Percentiles rank a stretch among this genome's conserved stretches.
Evolutionary conservation across 1,139 yeast genomes (phyloP).

Genomic region (Scheffersomyces lignicola): DNA sequence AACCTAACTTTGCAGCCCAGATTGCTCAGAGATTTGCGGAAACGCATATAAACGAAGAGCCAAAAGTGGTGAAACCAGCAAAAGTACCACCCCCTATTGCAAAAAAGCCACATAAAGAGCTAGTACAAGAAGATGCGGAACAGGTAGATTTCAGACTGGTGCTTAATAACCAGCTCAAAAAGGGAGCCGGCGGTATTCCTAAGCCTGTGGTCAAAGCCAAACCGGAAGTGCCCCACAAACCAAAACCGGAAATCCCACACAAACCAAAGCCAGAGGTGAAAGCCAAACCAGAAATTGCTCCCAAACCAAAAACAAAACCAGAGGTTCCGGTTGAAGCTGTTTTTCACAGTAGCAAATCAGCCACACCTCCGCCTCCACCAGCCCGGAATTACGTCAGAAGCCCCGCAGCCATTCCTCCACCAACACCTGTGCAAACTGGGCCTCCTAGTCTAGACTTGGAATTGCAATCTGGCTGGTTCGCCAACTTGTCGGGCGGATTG

Average conservation of each 20-base stretch:
- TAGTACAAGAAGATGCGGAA: neutral
- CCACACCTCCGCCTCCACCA: constrained; percentile 42
- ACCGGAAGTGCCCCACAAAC: constrained; percentile 5
- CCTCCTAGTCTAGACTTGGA: constrained; percentile 45
- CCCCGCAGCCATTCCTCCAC: constrained; percentile 16
- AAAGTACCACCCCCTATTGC: constrained; percentile 6
- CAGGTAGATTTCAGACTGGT: constrained; percentile 12
- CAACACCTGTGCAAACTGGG: constrained; percentile 13
- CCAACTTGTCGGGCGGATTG: constrained; percentile 20
- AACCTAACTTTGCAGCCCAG: constrained; percentile 26
- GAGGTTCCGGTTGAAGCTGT: constrained; percentile 6
- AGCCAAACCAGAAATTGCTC: constrained; percentile 8
- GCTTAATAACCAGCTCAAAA: constrained; percentile 11
- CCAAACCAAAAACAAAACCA: constrained; percentile 10
- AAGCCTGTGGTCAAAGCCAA: constrained; percentile 3
- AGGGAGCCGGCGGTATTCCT: constrained; percentile 3
- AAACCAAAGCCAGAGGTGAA: constrained; percentile 12
- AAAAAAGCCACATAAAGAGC: constrained; percentile 11
- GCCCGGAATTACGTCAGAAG: constrained; percentile 30
- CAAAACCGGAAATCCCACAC: constrained; percentile 8
- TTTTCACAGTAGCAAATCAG: constrained; percentile 11
- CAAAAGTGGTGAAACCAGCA: neutral
- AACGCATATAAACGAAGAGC: neutral
- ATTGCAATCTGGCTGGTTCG: constrained; percentile 47
- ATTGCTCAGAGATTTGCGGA: constrained; percentile 9